Percentiles rank a stretch among this genome's conserved stretches.
Evolutionary conservation across 2,329 filamentous ascomycete species (phyloP).

Genomic region (Arthroderma sp.): DNA sequence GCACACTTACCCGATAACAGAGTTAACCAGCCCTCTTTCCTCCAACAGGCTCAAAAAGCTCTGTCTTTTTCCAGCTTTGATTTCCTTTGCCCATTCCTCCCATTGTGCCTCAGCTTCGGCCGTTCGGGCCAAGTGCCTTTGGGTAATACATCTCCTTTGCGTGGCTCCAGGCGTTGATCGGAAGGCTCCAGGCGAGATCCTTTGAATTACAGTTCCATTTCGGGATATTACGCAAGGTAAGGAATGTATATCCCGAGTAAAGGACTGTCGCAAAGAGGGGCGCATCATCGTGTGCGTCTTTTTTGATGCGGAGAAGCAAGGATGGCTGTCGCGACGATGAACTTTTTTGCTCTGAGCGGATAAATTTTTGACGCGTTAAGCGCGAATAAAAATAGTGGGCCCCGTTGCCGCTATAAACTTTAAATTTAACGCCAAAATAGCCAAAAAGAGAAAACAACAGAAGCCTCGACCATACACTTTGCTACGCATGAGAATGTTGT

Average conservation of each 20-base stretch:
- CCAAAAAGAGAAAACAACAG: not conserved
- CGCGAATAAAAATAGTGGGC: not conserved
- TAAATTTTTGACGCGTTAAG: constrained; percentile 1
- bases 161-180: not conserved
- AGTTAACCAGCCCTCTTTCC: constrained; percentile 36
- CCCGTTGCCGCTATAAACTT: not conserved
- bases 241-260: not conserved
- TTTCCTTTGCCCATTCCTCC: constrained; percentile 31
- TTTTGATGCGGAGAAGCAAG: not conserved
- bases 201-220: not conserved
- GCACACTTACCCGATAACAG: constrained; percentile 30
- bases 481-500: no score
- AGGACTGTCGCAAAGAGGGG: not conserved
- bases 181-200: not conserved
- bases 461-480: no score
- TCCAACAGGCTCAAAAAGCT: constrained; percentile 36
- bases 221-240: not conserved
- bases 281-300: not conserved
- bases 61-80: constrained; percentile 33
- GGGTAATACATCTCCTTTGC: constrained; percentile 27
- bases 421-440: not conserved
- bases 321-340: not conserved
- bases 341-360: not conserved
- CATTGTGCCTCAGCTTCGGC: constrained; percentile 33
- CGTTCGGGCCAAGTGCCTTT: constrained; percentile 26